A percentile compares a stretch with the other conserved stretches of the same genome.
Conservation (phyloP, 2,329 filamentous ascomycete genomes). For the Leptographium flavum region DNA sequence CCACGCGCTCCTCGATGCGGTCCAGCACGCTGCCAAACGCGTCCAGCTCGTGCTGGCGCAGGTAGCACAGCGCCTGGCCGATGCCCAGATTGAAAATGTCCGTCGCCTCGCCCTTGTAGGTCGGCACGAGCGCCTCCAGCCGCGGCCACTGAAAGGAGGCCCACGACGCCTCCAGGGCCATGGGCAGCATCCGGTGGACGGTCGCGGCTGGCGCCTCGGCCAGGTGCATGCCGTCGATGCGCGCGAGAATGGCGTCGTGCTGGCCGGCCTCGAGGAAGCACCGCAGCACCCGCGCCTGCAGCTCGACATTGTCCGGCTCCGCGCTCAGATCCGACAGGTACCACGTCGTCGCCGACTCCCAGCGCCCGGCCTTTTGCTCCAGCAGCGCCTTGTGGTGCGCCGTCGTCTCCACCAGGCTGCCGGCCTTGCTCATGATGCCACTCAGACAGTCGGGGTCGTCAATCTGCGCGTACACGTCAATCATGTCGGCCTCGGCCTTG, state of each 20-base stretch:
- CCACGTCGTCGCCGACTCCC: constrained; percentile 94
- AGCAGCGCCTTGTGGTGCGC: constrained; percentile 88
- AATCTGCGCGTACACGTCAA: constrained; percentile 92
- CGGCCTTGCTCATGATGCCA: constrained; percentile 78
- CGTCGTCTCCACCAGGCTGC: constrained; percentile 48
- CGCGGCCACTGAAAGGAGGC: constrained; percentile 70
- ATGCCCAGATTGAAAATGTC: constrained; percentile 74
- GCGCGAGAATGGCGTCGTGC: constrained; percentile 75
- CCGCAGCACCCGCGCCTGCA: constrained; percentile 70
- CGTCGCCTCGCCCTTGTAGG: constrained; percentile 28
- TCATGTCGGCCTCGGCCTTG: constrained; percentile 60
- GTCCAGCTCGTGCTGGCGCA: constrained; percentile 35
- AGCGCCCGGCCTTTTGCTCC: constrained; percentile 82
- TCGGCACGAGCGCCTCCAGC: constrained; percentile 50
- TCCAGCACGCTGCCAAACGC: constrained; percentile 44
- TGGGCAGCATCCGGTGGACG: constrained; percentile 56
- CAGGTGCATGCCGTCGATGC: constrained; percentile 60
- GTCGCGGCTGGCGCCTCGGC: constrained; percentile 26
- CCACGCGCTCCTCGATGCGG: constrained; percentile 53
- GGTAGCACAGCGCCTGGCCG: constrained; percentile 50
- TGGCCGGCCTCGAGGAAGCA: constrained; percentile 94
- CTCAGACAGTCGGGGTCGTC: constrained; percentile 96
- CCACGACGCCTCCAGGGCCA: constrained; percentile 87
- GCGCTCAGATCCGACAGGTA: constrained; percentile 83
- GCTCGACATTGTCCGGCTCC: constrained; percentile 59